Conservation (phyloP, 2,329 filamentous ascomycete genomes). For the Venturia oleaginea region DNA sequence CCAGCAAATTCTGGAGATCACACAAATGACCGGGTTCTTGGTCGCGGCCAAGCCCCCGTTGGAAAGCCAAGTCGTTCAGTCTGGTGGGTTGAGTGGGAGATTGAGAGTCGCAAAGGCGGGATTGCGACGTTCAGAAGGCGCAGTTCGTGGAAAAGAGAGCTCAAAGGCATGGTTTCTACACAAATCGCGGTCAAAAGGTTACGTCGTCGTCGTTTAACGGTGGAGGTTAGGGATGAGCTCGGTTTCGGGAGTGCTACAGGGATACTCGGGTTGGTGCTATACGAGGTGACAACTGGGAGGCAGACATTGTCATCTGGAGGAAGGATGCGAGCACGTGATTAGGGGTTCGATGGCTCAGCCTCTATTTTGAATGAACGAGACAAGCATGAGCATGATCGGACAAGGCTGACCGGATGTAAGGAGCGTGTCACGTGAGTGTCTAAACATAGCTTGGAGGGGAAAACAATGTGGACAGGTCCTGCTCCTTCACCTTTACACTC, state of each 20-base stretch:
- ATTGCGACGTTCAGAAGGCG: neutral
- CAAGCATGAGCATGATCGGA: too few relatives aligned
- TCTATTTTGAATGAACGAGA: too few relatives aligned
- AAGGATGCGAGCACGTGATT: too few relatives aligned
- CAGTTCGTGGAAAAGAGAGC: neutral
- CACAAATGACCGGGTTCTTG: neutral
- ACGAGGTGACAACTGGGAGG: neutral
- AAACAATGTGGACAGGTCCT: neutral
- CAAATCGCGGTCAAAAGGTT: neutral
- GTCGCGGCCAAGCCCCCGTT: neutral
- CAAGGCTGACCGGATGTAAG: neutral
- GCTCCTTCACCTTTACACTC: neutral
- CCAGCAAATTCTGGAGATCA: neutral
- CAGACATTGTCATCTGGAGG: neutral
- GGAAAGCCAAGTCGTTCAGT: neutral
- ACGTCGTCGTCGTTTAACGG: neutral
- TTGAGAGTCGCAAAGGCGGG: neutral
- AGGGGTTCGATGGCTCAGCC: too few relatives aligned
- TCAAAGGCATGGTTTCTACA: neutral
- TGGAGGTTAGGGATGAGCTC: neutral
- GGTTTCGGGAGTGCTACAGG: constrained; percentile 1
- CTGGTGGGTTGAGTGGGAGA: neutral
- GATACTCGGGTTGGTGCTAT: neutral
- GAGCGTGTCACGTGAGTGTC: neutral
- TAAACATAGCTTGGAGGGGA: neutral